Base-by-base conservation (phyloP, 331 rosid species). In the Prunus yedoensis region DNA sequence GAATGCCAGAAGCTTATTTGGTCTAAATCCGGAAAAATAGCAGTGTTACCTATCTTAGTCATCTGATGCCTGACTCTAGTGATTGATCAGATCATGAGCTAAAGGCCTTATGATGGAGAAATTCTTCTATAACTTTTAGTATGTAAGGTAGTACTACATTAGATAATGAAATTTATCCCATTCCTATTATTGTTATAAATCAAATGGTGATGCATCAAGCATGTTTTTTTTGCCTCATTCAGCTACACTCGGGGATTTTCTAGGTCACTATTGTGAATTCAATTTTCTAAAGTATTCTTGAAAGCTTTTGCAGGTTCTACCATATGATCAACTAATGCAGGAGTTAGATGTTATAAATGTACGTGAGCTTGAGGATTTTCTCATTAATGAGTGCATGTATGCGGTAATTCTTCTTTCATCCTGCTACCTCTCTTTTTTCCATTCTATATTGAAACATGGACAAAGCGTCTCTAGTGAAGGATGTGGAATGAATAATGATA, bases 341-440 rank as follows among this genome's bases (percentile, higher is more conserved):
- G 96, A 92, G 84, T 79, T 94, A 70, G 97, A 94, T 75, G 89
- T 94, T 75, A 84, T 85, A 58, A 92, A 92, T 85, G 97, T 92
- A 27, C 91, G 97, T 21, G 97, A 92, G 79, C 99, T 94, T 41
- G 97, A 94, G 88, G 96, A 94, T 83, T 94, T 94, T 86, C 90
- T 94, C 65, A 94, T 94, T 79, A 84, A 89, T 63, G 97, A 88
- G 84, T 94, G 99, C 96, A 94, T 94, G 96, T 88, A 90, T 79
- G 89, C 87, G 96, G 99, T 94, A 92, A 67, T 89, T 74, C 74
- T 75, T 76, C 68, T 81, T 82, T 28, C 66, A 63, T 73, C 2
- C 43, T 62, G 45, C 77, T 74, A 23, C 74, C 35, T 65, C 25
- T 21, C 1, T 30, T 25, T 66, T 51, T 45, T 65, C 59, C 17